phyloP scores from a whole-genome alignment of 768 basidiomycete genomes.

The Aureoboletus auriporus region DNA sequence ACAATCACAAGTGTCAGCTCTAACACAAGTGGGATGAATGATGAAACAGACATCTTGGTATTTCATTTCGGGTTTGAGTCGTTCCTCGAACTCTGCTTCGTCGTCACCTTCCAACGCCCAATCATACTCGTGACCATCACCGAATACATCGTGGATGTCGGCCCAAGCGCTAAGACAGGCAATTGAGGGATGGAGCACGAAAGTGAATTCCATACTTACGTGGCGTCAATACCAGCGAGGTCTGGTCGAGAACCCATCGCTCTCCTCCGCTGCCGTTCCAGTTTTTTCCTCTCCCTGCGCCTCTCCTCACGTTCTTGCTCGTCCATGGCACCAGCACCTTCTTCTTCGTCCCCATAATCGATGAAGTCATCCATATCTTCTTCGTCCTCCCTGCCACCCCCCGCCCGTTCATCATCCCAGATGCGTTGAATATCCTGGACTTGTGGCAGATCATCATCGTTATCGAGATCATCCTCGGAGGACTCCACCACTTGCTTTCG shows the following conservation, averaged over 20 bases:
- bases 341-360: conserved; percentile 76
- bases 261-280: conserved; percentile 64
- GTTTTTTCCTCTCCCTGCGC: conserved; percentile 57
- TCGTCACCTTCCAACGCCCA: conserved; percentile 90
- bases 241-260: conserved; percentile 64
- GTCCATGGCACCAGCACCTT: conserved; percentile 74
- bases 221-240: conserved; percentile 76
- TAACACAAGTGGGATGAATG: conserved; percentile 2
- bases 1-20: conserved; percentile 7
- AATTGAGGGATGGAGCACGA: conserved; percentile 8
- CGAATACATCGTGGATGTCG: conserved; percentile 94
- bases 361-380: conserved; percentile 74
- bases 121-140: conserved; percentile 93
- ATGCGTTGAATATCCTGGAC: conserved; percentile 57
- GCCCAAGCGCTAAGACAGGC: conserved; percentile 74
- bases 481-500: conserved; percentile 60
- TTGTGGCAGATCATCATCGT: conserved; percentile 47
- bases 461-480: conserved; percentile 71
- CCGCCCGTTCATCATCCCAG: conserved; percentile 76
- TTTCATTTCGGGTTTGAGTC: conserved; percentile 67
- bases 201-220: conserved; percentile 44
- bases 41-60: conserved; percentile 68
- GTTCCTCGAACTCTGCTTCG: conserved; percentile 40
- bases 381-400: conserved; percentile 45
- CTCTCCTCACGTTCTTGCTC: conserved; percentile 75